Base-by-base conservation (phyloP, 2,329 filamentous ascomycete genomes). In the Sclerotinia nivalis region DNA sequence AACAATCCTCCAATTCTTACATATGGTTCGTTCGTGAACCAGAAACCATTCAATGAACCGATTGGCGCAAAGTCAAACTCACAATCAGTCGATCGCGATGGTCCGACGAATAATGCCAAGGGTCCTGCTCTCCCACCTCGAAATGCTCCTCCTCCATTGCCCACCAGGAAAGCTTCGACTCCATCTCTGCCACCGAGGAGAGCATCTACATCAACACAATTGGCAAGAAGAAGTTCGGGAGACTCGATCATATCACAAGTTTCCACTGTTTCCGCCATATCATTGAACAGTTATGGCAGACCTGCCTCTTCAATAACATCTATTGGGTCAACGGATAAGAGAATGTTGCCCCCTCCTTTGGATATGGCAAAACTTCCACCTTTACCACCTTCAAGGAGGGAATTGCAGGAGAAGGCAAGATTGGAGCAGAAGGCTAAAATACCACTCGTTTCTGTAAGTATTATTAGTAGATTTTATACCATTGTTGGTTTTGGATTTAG, bases 351-450 rank as follows among this genome's bases (percentile, higher is more conserved):
- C 3, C 87, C 88, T 1, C 77, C 84, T 0, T 82, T 87, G 61
- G 86, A 87, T 66, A 82, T 85, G 47, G 81, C 86, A n/a, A 85
- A 83, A 64, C 80, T 90, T 15, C 88, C 87, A 0, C 83, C 84
- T 15, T 78, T 90, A 49, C 88, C 87, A 0, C 87, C 87, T 0
- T 83, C 84, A 1, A 83, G 81, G 72, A 82, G 84, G 55, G 87
- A 89, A 70, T 79, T 81, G 2, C 87, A 89, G 37, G 73, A 77
- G 69, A 75, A 71, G 71, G 83, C 83, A 3, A 80, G 81, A 71
- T 80, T 75, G 4, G 86, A 89, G 43, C 73, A 75, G 60, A 69
- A 70, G 70, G 82, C 83, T 2, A 72, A 71, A 54, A 40, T 68
- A 7, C 55, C 66, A 49, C 56, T 68, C 13, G 45, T 68, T 54